These are phyloP conservation scores for Penicillium soppii DNA, from an alignment of 495 filamentous ascomycete species.

Conservation along the genomic window DNA sequence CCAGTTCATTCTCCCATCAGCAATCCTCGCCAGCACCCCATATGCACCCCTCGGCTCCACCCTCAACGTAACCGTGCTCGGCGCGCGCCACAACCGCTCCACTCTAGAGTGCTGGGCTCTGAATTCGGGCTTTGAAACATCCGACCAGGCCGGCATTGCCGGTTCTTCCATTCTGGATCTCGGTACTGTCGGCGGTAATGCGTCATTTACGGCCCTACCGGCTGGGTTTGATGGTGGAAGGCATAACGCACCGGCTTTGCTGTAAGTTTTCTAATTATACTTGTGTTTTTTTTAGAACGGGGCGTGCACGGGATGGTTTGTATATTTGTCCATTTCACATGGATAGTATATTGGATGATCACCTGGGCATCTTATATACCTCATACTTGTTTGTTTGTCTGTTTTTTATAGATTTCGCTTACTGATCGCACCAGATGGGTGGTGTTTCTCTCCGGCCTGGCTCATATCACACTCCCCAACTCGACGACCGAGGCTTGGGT, in stretches of 20 bases:
- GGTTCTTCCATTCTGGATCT: constrained; percentile 37
- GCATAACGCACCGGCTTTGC: constrained; percentile 50
- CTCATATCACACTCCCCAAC: constrained; percentile 50
- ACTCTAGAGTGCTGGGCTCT: constrained; percentile 57
- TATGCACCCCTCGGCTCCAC: constrained; percentile 13
- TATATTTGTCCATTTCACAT: too few relatives aligned
- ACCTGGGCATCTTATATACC: too few relatives aligned
- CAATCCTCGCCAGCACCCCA: constrained; percentile 14
- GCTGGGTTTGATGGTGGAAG: constrained; percentile 46
- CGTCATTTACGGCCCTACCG: constrained; percentile 43
- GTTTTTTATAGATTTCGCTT: too few relatives aligned
- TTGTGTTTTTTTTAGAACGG: background rate
- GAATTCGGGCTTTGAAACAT: constrained; percentile 36
- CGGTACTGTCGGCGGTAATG: constrained; percentile 30
- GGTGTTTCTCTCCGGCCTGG: constrained; percentile 48
- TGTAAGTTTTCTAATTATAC: constrained; percentile 35
- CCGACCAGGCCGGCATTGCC: constrained; percentile 40
- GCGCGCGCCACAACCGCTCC: constrained; percentile 39
- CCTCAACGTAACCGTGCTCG: constrained; percentile 44
- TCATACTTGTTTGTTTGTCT: too few relatives aligned
- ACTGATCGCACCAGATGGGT: constrained; percentile 44
- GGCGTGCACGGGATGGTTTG: background rate
- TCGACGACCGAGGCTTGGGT: constrained; percentile 37
- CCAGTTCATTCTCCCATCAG: constrained; percentile 16
- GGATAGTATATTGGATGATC: too few relatives aligned